Evolutionary conservation across 2,329 filamentous ascomycete species (phyloP), one percentile per base, ranked within the genome.

Genomic region (Mycocentrospora acerina): DNA sequence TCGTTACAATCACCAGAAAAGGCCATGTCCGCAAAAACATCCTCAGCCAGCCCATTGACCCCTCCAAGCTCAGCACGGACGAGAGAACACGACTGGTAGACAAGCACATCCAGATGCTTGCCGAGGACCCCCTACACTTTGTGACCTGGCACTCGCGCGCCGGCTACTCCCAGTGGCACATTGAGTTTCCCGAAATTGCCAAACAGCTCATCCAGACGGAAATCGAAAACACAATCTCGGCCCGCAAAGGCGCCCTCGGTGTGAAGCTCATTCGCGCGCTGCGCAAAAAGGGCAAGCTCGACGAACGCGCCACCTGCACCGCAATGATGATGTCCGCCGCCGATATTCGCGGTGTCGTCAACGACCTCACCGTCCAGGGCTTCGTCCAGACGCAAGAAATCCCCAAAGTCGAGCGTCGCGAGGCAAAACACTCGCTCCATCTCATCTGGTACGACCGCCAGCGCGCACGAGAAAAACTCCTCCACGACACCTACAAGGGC

Each of bases 381-480:
- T 84, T 93, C 44, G 82, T 95, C 10, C 89, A 97, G 52, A 81
- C 95, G 5, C 93, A 98, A 66, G 93, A 98, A 71, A 85, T 98
- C 1, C 93, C 93, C 1, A 87, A 88, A 51, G 91, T 97, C 58
- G 85, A 85, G 50, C 85, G 83, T 46, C 84, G 90, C 24, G 80
- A 86, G 55, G 88, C 90, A 1, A 87, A 84, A 46, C 82, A 89
- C 35, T 95, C 90, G 0, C 79, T 95, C 16, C 97, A 90, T 64
- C 80, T 97, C 39, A 96, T 90, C 84, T 95, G 83, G 73, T 95
- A 89, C 66, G 90, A 97, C 61, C 74, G 79, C 9, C 81, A 89
- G 30, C 80, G 86, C 31, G 84, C 86, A 6, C 74, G 83, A 32
- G 76, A 79, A 14, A 79, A 85, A 44, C 71, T 95, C 1, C 69